phyloP scores from a whole-genome alignment of 2,329 filamentous ascomycete genomes.

The Bimuria novae-zelandiae region DNA sequence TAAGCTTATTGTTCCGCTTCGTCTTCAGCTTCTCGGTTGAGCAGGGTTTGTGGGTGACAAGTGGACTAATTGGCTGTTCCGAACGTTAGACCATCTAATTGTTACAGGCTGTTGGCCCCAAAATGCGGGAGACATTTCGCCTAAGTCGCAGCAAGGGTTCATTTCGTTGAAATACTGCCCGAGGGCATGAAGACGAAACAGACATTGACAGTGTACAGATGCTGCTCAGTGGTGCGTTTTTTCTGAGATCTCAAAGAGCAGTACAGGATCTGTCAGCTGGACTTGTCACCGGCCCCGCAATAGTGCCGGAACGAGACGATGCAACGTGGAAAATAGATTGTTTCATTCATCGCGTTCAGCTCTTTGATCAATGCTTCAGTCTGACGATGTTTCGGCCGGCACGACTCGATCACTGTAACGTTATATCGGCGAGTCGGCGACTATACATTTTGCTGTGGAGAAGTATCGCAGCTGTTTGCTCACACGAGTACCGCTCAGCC shows the following conservation, averaged over 20 bases:
- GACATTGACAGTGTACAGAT: neutral
- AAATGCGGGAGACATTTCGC: neutral
- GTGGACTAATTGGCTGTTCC: conserved; percentile 4
- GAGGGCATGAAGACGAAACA: neutral
- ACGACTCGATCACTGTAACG: neutral
- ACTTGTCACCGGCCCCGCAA: neutral
- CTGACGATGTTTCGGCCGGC: neutral
- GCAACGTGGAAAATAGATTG: conserved; percentile 8
- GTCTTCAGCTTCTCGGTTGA: conserved; percentile 18
- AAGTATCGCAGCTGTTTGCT: neutral
- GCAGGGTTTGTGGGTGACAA: conserved; percentile 11
- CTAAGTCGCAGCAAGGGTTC: neutral
- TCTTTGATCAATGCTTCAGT: conserved; percentile 2
- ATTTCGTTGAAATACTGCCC: neutral
- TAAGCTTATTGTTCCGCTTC: conserved; percentile 37
- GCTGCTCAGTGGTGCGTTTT: neutral
- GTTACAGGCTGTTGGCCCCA: conserved; percentile 6
- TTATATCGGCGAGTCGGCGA: neutral
- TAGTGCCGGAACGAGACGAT: conserved; percentile 11
- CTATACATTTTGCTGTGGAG: neutral
- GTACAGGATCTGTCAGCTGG: conserved; percentile 5
- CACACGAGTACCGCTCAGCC: neutral
- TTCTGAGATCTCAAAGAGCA: neutral
- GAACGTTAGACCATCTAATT: neutral
- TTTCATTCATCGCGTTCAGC: conserved; percentile 4